Conservation (phyloP, 2,329 filamentous ascomycete species). For the Lecanoromycetidae sp. region DNA sequence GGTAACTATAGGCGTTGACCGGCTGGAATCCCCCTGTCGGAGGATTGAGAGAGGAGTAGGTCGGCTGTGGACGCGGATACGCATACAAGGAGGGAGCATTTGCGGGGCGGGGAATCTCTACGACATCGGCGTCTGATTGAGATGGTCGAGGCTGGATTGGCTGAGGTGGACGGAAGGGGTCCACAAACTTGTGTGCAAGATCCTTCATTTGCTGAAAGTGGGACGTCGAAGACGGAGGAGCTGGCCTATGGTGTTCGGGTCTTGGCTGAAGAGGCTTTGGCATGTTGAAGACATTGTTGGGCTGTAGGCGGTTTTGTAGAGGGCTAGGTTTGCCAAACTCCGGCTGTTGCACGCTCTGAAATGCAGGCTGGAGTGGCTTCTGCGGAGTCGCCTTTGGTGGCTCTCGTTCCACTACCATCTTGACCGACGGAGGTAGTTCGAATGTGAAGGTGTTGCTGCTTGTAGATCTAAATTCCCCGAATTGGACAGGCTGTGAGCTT, state of each 20-base stretch:
- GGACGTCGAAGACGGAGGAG: not conserved
- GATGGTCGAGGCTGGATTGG: conserved; percentile 4
- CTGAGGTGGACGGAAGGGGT: conserved; percentile 20
- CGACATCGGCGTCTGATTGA: conserved; percentile 23
- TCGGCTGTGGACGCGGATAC: conserved; percentile 38
- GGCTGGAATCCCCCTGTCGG: conserved; percentile 15
- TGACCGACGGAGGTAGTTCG: not conserved
- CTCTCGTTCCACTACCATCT: conserved; percentile 41
- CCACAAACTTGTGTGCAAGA: conserved; percentile 11
- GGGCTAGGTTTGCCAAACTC: conserved; percentile 50
- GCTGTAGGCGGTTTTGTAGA: conserved; percentile 33
- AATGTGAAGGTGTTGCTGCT: not conserved
- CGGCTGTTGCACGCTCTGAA: conserved; percentile 26
- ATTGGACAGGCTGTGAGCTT: not conserved
- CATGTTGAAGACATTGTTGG: conserved; percentile 40
- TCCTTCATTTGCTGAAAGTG: conserved; percentile 5
- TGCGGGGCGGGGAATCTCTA: conserved; percentile 38
- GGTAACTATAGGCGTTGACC: conserved; percentile 27
- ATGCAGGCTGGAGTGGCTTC: conserved; percentile 21
- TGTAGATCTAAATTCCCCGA: not conserved
- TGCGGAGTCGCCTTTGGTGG: conserved; percentile 29
- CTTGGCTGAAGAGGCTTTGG: conserved; percentile 38
- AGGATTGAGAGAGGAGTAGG: conserved; percentile 37
- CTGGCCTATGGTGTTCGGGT: conserved; percentile 33
- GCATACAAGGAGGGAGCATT: conserved; percentile 37